Conservation (phyloP, 257 asterid genomes). For the Petunia axillaris region DNA sequence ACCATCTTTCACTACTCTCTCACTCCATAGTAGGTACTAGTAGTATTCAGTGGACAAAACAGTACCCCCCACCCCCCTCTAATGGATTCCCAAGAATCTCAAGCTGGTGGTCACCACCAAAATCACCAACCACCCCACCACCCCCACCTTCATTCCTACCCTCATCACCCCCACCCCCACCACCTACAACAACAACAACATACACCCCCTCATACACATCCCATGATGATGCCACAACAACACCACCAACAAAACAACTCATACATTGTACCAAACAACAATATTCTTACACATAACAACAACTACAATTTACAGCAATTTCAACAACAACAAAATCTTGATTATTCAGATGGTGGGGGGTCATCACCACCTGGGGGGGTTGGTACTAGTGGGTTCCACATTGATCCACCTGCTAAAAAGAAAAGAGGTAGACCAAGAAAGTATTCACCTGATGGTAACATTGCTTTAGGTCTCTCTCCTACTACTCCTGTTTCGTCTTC, state of each 20-base stretch:
- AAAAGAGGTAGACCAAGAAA: slow-evolving; percentile 77
- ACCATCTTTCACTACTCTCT: neutral
- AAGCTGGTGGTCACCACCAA: slow-evolving; percentile 42
- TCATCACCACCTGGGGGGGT: slow-evolving; percentile 44
- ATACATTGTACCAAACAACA: slow-evolving; percentile 42
- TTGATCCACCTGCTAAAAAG: slow-evolving; percentile 58
- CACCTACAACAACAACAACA: slow-evolving; percentile 36
- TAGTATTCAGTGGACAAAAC: neutral
- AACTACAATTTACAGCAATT: slow-evolving; percentile 39
- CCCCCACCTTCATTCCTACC: slow-evolving; percentile 38
- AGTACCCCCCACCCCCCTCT: neutral
- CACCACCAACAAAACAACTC: slow-evolving; percentile 49
- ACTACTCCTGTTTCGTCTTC: slow-evolving; percentile 55
- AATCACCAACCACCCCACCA: slow-evolving; percentile 27
- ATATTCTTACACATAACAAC: slow-evolving; percentile 25
- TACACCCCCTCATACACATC: slow-evolving; percentile 36
- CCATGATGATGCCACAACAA: slow-evolving; percentile 38
- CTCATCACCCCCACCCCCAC: slow-evolving; percentile 36
- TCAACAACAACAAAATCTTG: slow-evolving; percentile 43
- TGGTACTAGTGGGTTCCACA: slow-evolving; percentile 41
- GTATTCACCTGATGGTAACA: slow-evolving; percentile 66
- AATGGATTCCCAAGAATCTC: slow-evolving; percentile 61
- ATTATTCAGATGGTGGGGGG: slow-evolving; percentile 40
- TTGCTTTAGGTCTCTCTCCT: slow-evolving; percentile 71
- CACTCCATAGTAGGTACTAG: neutral